Base-by-base conservation (phyloP, 352 stramenopile genomes). In the Phytopythium vexans region DNA sequence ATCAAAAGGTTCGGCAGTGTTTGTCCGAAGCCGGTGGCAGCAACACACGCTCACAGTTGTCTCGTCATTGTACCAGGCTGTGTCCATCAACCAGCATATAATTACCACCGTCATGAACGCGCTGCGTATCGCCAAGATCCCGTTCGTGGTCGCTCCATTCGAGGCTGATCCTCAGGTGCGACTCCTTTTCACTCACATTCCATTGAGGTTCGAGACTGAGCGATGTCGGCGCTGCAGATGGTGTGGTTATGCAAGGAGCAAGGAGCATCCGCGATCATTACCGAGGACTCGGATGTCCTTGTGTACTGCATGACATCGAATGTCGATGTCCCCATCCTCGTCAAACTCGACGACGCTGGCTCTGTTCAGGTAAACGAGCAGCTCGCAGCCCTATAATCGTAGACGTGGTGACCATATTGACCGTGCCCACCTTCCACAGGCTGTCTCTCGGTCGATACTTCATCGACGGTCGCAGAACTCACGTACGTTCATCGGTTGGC, bases 251-350 rank as follows among this genome's bases (percentile, higher is more conserved):
- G 78, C 61, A 89, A 89, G 45, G 56, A 68, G 33, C 68, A 74
- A 0, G 45, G 70, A 10, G 77, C 77, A 1, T 69, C 68, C 16
- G 82, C 73, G 16, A 92, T 92, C 58, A 64, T 92, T n/a, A 89
- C 78, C 15, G 82, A 92, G 62, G 82, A 89, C 61, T 92, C 82
- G 56, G 78, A 92, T 43, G 77, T 92, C 47, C 66, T 92, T 12
- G 72, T 92, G 6, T 92, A 92, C 55, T 86, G 78, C 71, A 43
- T 89, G 32, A 70, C 79, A 3, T 64, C 70, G 10, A 70, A 72
- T 38, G 63, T 86, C 7, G 64, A 71, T 11, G 61, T 55, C 33
- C 77, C 75, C 37, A 74, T 92, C 27, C 68, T 92, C 16, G 79
- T 89, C 63, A 89, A 89, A 40, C 52, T 92, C 5, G 82, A 92